Percentiles rank a stretch among this genome's conserved stretches.
These are phyloP conservation scores for Gossypium australe DNA, from an alignment of 345 rosid genomes.

Conservation along the genomic window DNA sequence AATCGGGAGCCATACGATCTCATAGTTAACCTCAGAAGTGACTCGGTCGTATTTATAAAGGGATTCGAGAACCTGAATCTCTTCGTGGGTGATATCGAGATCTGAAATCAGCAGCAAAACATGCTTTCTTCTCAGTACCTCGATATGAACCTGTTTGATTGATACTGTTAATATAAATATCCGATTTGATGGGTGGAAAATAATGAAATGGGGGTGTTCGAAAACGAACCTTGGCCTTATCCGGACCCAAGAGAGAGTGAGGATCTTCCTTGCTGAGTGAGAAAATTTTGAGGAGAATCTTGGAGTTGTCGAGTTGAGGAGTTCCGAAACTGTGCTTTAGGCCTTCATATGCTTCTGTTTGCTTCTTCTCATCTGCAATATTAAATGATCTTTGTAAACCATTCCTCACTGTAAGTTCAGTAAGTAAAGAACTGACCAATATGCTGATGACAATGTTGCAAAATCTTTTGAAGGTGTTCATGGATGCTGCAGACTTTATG, in stretches of 20 bases:
- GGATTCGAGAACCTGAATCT: constrained; percentile 19
- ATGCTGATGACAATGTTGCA: constrained; percentile 26
- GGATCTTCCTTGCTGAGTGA: constrained; percentile 8
- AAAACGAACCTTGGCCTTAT: background rate
- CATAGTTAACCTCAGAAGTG: constrained; percentile 15
- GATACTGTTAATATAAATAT: background rate
- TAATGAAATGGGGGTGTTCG: background rate
- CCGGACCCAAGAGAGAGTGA: background rate
- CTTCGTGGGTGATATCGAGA: constrained; percentile 33
- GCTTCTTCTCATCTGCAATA: constrained; percentile 1
- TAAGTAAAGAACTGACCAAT: constrained; percentile 12
- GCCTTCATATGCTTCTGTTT: background rate
- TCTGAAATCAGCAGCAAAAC: constrained; percentile 65
- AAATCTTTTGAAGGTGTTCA: constrained; percentile 33
- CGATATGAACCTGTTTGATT: constrained; percentile 52
- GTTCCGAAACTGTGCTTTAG: background rate
- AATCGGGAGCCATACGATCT: constrained; percentile 44
- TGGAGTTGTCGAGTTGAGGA: background rate
- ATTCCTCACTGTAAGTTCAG: no score
- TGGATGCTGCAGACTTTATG: constrained; percentile 54
- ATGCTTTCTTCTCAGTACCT: constrained; percentile 59
- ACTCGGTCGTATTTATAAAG: constrained; percentile 18
- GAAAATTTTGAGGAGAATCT: constrained; percentile 3
- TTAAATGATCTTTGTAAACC: background rate
- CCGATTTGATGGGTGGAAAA: background rate